phyloP scores from a whole-genome alignment of 805 yeast genomes.

The Sporopachydermia quercuum region DNA sequence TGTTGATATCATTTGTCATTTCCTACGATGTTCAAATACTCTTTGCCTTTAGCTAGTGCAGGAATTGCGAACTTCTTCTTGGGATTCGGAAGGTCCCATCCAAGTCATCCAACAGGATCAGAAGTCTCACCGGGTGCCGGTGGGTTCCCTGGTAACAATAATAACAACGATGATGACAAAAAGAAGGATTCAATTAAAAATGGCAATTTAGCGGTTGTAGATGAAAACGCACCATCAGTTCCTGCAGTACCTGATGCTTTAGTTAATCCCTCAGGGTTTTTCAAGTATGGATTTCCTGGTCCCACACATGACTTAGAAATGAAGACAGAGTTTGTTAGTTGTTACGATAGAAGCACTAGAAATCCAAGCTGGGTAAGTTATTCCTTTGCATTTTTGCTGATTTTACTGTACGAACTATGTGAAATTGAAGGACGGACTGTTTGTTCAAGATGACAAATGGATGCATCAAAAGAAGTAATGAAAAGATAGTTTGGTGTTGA shows the following conservation, averaged over 20 bases:
- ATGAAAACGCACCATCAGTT: conserved; percentile 6
- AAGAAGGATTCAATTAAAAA: conserved; percentile 7
- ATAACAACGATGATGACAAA: conserved; percentile 3
- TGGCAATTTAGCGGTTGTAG: conserved; percentile 5
- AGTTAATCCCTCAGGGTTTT: conserved; percentile 66
- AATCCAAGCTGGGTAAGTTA: conserved; percentile 65
- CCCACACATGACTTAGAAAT: conserved; percentile 76
- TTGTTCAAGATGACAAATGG: too few species aligned
- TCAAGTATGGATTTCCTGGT: conserved; percentile 90
- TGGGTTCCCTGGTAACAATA: conserved; percentile 5
- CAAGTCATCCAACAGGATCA: conserved; percentile 2
- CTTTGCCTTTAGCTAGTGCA: conserved; percentile 14
- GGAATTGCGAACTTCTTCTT: conserved; percentile 21
- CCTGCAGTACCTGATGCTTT: conserved; percentile 18
- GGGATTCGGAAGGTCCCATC: conserved; percentile 13
- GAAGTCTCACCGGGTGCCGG: too few species aligned
- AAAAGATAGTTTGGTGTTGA: too few species aligned
- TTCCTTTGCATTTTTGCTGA: too few species aligned
- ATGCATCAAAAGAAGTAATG: too few species aligned
- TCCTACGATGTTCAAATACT: conserved; percentile 5
- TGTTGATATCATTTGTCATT: too few species aligned
- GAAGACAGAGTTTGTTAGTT: conserved; percentile 66
- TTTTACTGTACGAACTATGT: too few species aligned
- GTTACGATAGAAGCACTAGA: conserved; percentile 70
- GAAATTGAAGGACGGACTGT: too few species aligned